Base-by-base conservation (phyloP, 768 basidiomycete species). In the Ephemerocybe angulata region DNA sequence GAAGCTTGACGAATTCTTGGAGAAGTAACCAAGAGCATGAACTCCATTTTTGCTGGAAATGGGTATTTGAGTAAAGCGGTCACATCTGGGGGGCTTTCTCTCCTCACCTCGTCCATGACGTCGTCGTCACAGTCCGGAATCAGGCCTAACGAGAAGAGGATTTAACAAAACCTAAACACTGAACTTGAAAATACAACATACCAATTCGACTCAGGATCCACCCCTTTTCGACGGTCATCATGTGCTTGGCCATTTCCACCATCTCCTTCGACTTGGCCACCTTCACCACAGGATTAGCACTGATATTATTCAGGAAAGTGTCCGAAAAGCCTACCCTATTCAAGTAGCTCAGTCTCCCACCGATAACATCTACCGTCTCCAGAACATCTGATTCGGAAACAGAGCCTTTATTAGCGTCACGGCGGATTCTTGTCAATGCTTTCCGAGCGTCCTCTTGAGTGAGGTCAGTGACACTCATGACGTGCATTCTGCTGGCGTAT, bases 61-160 rank as follows among this genome's bases (percentile, higher is more conserved):
- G n/a, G n/a, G n/a, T n/a, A n/a, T n/a, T n/a, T n/a, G n/a, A n/a
- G 28, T 19, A 22, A 46, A 12, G 3, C 44, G 30, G 46, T 53
- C 7, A 33, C 35, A 3, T 13, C 43, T 41, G 57, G 12, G 42
- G n/a, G 27, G 42, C 53, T 58, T 49, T n/a, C 35, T 40, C 30
- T 43, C 66, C 74, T 58, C 60, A 88, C 88, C 77, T 93, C 93
- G 68, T 93, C 92, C 91, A 90, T 90, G 54, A 90, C 84, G 63
- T 90, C 87, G 70, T 90, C 88, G 66, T 93, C 90, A 63, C 83
- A 86, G 64, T 90, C 90, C 7, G 82, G 80, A 55, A 93, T 93
- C 46, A 92, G 74, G 3, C 76, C 79, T 81, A 40, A 4, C 37
- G 31, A 17, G 41, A 12, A 31, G 43, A 30, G 11, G 28, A 35